Evolutionary conservation across 768 basidiomycete genomes (phyloP).

Genomic region (Phylloporus arenicola): DNA sequence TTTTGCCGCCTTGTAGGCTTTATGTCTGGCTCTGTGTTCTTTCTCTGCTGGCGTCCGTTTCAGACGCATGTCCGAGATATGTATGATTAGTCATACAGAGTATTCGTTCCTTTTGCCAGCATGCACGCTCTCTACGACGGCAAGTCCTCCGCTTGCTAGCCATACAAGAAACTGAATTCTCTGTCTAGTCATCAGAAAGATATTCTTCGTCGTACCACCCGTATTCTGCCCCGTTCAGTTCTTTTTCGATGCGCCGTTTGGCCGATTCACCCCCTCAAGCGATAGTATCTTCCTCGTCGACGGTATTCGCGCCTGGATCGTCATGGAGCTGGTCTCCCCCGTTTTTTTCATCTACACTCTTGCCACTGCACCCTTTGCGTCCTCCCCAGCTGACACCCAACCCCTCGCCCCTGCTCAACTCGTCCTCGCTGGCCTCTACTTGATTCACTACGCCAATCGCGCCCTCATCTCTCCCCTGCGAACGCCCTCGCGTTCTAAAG

Average conservation of each 20-base stretch:
- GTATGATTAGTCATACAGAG: slow-evolving; percentile 12
- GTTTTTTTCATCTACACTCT: slow-evolving; percentile 47
- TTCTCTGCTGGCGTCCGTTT: slow-evolving; percentile 37
- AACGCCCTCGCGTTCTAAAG: slow-evolving; percentile 71
- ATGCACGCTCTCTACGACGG: slow-evolving; percentile 26
- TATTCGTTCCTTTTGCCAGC: not conserved
- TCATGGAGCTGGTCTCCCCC: slow-evolving; percentile 71
- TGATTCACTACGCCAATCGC: slow-evolving; percentile 81
- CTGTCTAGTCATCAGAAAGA: slow-evolving; percentile 35
- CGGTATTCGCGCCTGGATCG: slow-evolving; percentile 64
- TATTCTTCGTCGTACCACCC: slow-evolving; percentile 40
- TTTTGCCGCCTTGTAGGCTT: slow-evolving; percentile 46
- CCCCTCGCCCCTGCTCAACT: slow-evolving; percentile 38
- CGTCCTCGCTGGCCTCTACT: slow-evolving; percentile 52
- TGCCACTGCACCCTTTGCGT: slow-evolving; percentile 44
- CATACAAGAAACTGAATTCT: not conserved
- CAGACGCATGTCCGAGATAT: not conserved
- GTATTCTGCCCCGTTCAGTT: slow-evolving; percentile 37
- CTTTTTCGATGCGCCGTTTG: slow-evolving; percentile 72
- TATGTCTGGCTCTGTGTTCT: slow-evolving; percentile 36
- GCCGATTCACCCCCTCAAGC: slow-evolving; percentile 55
- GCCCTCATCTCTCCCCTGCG: slow-evolving; percentile 74
- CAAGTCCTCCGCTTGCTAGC: not conserved
- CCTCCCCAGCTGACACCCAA: slow-evolving; percentile 24
- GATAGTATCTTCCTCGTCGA: slow-evolving; percentile 50